A percentile compares a stretch with the other conserved stretches of the same genome.
phyloP scores from a whole-genome alignment of 805 yeast genomes.

The Starmerella tilneyi region DNA sequence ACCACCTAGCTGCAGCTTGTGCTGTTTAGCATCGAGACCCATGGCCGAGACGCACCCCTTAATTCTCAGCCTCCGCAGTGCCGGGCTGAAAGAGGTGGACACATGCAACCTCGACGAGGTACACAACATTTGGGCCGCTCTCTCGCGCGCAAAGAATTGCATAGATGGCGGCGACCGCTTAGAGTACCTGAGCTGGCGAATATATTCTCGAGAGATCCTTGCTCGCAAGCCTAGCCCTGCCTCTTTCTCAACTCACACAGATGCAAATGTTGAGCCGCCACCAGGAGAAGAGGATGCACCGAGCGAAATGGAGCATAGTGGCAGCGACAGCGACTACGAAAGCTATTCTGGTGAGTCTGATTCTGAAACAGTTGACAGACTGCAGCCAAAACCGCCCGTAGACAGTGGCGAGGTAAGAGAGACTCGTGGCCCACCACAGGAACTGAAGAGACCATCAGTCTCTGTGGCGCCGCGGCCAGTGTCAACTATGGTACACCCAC shows the following conservation, averaged over 20 bases:
- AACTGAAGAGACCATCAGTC: not conserved
- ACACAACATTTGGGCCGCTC: constrained; percentile 25
- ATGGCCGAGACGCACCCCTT: constrained; percentile 21
- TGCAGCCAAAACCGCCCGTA: not conserved
- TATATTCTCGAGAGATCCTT: constrained; percentile 23
- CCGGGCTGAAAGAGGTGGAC: constrained; percentile 23
- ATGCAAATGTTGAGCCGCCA: not conserved
- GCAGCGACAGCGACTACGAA: constrained; percentile 5
- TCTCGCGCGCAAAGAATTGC: constrained; percentile 23
- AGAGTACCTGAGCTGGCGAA: constrained; percentile 26
- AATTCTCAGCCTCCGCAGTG: constrained; percentile 21
- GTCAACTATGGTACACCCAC: not conserved
- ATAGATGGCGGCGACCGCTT: constrained; percentile 24
- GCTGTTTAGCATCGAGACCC: not conserved
- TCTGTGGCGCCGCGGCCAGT: not conserved
- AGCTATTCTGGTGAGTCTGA: not conserved
- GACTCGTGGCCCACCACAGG: not conserved
- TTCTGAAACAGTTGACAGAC: not conserved
- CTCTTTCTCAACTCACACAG: not conserved
- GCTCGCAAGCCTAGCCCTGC: constrained; percentile 3
- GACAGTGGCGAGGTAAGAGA: not conserved
- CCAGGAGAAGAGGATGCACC: not conserved
- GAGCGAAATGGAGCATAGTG: not conserved
- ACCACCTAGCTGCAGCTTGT: not conserved
- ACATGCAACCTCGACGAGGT: constrained; percentile 24